A percentile compares a stretch with the other conserved stretches of the same genome.
Evolutionary conservation across 495 filamentous ascomycete species (phyloP).

Genomic region (Xylaria grammica): DNA sequence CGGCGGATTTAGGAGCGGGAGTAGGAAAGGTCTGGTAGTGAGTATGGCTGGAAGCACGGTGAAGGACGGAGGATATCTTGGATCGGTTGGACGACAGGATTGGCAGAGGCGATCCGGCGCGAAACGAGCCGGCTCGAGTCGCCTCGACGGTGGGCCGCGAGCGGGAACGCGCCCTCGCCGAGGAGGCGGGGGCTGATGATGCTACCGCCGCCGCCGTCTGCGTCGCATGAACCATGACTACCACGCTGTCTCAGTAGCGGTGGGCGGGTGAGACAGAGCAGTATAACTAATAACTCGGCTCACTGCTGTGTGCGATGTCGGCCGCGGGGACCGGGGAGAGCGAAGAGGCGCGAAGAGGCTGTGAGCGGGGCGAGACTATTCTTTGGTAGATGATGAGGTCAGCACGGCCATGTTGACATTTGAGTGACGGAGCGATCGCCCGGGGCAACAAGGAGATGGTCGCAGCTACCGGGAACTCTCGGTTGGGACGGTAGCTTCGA

Average conservation of each 20-base stretch:
- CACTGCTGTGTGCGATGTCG: too few relatives aligned
- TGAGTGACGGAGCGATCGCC: background rate
- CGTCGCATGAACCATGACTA: slow-evolving; percentile 44
- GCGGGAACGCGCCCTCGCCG: too few relatives aligned
- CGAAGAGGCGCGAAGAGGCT: too few relatives aligned
- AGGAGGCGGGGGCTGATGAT: slow-evolving; percentile 26
- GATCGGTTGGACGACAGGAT: slow-evolving; percentile 26
- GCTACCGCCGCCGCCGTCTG: slow-evolving; percentile 34
- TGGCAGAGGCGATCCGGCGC: slow-evolving; percentile 54
- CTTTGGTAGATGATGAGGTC: slow-evolving; percentile 18
- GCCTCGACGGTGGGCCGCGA: slow-evolving; percentile 27
- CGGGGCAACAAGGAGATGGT: too few relatives aligned
- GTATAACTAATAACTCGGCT: too few relatives aligned
- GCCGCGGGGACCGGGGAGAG: too few relatives aligned
- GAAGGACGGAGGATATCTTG: slow-evolving; percentile 33
- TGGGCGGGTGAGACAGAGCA: background rate
- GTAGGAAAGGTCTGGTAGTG: slow-evolving; percentile 96
- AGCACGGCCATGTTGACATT: slow-evolving; percentile 14
- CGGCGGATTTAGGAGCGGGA: slow-evolving; percentile 77
- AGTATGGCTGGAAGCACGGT: slow-evolving; percentile 64
- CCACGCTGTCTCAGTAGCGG: background rate
- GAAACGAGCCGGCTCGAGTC: slow-evolving; percentile 50
- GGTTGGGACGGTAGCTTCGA: background rate
- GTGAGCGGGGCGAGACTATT: too few relatives aligned
- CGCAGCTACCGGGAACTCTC: too few relatives aligned